Base-by-base conservation (phyloP, 495 filamentous ascomycete genomes). In the Penicillium coffeae region DNA sequence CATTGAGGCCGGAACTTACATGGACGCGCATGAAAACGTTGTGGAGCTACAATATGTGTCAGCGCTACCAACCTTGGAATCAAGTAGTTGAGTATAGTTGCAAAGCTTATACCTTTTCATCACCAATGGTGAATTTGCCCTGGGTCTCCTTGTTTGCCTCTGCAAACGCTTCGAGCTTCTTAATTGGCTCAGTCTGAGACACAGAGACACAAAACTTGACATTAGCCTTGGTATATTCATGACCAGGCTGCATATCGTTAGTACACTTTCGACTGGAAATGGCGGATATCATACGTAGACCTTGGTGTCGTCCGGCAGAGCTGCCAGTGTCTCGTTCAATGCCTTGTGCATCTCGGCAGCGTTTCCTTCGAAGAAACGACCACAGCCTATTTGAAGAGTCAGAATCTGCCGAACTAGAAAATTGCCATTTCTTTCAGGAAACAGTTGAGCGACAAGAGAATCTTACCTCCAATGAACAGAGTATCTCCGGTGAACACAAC, bases 401-500 rank as follows among this genome's bases (percentile, higher is more conserved):
- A 51, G 45, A 15, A 19, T 42, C 27, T n/a, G n/a, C n/a, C n/a
- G n/a, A n/a, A n/a, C 10, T 0, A 42, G 20, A 21, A 33, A 21
- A 21, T 39, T 9, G 14, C 0, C 34, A 21, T 8, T 14, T 19
- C 42, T n/a, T 8, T 59, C 14, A 1, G 22, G 4, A 34, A 16
- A 2, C 8, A 25, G 0, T 12, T 25, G 2, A 33, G 30, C 8
- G 8, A 20, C 20, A 21, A 15, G 14, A 2, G 13, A 52, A 7
- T 22, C 72, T 10, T 62, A 92, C 90, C 91, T 46, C 83, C 93
- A 65, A 95, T 90, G 62, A 98, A 98, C 15, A 98, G 73, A 4
- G 93, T 97, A 62, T 98, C 93, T 16, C 93, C 93, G 0, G 93
- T 97, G 64, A 98, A 98, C 16, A 97, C 88, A 8, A 78, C 94